Evolutionary conservation across 2,329 filamentous ascomycete species (phyloP).

Genomic region (Shiraia bambusicola): DNA sequence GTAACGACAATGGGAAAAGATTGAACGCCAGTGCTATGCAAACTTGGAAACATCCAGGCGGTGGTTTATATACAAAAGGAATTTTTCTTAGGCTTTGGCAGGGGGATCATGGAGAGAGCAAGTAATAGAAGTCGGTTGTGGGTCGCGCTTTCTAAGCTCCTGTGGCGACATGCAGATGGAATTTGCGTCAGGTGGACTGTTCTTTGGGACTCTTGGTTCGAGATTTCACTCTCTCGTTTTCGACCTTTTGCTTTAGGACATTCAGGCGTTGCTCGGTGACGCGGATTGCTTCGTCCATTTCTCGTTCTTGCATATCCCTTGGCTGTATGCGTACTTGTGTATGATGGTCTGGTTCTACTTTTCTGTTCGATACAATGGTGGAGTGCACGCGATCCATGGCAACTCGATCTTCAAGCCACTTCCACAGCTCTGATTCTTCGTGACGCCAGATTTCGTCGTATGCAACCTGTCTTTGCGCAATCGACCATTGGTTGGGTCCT

Average conservation of each 20-base stretch:
- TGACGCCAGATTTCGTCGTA: slow-evolving; percentile 92
- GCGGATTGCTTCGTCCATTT: slow-evolving; percentile 77
- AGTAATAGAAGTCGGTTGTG: no score
- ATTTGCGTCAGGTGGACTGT: slow-evolving; percentile 11
- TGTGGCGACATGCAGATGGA: not conserved
- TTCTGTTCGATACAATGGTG: slow-evolving; percentile 20
- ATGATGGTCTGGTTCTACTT: slow-evolving; percentile 37
- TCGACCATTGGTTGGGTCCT: slow-evolving; percentile 38
- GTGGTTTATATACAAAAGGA: not conserved
- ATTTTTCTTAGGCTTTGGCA: not conserved
- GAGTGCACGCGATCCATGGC: slow-evolving; percentile 61
- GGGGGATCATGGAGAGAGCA: no score
- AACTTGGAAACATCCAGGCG: no score
- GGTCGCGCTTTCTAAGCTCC: not conserved
- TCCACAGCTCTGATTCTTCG: slow-evolving; percentile 88
- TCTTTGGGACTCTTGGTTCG: slow-evolving; percentile 25
- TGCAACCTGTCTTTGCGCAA: slow-evolving; percentile 70
- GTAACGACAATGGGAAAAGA: no score
- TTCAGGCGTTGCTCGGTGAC: slow-evolving; percentile 84
- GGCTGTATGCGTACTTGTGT: slow-evolving; percentile 54
- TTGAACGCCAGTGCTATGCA: no score
- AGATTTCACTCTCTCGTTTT: slow-evolving; percentile 23
- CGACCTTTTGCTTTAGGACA: slow-evolving; percentile 71
- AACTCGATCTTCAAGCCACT: slow-evolving; percentile 86
- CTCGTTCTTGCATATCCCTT: slow-evolving; percentile 66